phyloP scores from a whole-genome alignment of 148 eudicot genomes.

The Nepenthes mirabilis region DNA sequence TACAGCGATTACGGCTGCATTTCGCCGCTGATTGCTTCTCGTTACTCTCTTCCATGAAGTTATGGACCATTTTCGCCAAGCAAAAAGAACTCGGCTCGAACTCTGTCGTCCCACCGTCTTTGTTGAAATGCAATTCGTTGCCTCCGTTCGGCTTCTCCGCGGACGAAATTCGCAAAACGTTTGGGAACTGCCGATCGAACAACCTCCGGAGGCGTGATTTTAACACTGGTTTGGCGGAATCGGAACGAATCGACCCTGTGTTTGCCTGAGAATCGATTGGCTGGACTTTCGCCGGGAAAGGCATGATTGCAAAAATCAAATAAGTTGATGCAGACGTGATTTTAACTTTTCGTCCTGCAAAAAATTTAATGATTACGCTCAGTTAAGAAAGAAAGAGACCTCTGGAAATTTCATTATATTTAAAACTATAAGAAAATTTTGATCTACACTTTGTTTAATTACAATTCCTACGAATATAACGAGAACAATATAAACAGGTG shows the following conservation, averaged over 20 bases:
- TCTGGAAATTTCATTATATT: too few species aligned
- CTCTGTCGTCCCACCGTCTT: slow-evolving; percentile 10
- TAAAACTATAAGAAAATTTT: too few species aligned
- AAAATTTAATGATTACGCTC: too few species aligned
- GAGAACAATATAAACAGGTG: too few species aligned
- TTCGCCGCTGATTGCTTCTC: slow-evolving; percentile 25
- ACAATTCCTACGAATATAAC: too few species aligned
- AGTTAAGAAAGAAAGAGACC: too few species aligned
- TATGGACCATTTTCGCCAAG: slow-evolving; percentile 42
- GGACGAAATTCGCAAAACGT: slow-evolving; percentile 28
- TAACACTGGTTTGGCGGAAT: slow-evolving; percentile 34
- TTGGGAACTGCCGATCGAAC: slow-evolving; percentile 53
- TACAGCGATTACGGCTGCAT: slow-evolving; percentile 44
- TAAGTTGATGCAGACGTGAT: too few species aligned
- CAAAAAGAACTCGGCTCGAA: slow-evolving; percentile 47
- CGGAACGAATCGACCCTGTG: slow-evolving; percentile 25
- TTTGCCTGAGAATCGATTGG: slow-evolving; percentile 35
- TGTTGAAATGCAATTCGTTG: slow-evolving; percentile 1
- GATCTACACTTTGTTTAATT: too few species aligned
- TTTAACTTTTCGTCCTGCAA: too few species aligned
- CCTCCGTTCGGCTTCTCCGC: slow-evolving; percentile 14
- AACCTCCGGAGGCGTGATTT: slow-evolving; percentile 54
- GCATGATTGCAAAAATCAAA: slow-evolving; percentile 15
- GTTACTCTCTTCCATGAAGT: slow-evolving; percentile 4
- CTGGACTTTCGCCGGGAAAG: slow-evolving; percentile 53